Evolutionary conservation across 768 basidiomycete species (phyloP).

Genomic region (Auricularia sp.): DNA sequence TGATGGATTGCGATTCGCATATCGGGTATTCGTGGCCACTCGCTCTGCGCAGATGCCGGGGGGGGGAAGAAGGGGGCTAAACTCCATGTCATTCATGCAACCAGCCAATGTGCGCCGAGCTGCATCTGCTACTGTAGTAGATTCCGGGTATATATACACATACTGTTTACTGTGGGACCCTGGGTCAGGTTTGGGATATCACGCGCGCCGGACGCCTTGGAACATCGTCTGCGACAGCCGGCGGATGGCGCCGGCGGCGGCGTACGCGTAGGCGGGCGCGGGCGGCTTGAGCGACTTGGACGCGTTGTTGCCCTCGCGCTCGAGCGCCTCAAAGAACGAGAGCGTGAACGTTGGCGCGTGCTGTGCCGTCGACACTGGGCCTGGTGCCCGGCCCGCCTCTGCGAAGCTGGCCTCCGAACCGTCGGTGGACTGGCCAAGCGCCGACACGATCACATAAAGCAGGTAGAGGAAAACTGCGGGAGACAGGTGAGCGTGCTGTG

Average conservation of each 20-base stretch:
- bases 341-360: background rate
- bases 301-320: background rate
- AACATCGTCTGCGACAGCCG: constrained; percentile 8
- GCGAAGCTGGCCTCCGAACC: background rate
- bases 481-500: background rate
- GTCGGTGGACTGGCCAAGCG: background rate
- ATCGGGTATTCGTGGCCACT: no score
- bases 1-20: no score
- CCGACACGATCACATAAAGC: background rate
- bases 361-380: background rate
- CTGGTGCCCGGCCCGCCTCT: background rate
- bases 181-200: no score
- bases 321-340: background rate
- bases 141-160: no score
- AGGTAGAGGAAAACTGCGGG: background rate
- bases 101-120: no score
- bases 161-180: no score
- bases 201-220: background rate
- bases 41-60: no score
- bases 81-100: no score
- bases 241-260: background rate
- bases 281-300: background rate
- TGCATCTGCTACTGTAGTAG: no score
- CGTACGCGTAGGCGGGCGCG: background rate
- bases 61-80: no score